Evolutionary conservation across 164 flowering plant species (phyloP), one percentile per base, ranked within the genome.

Genomic region (Litsea cubeba): DNA sequence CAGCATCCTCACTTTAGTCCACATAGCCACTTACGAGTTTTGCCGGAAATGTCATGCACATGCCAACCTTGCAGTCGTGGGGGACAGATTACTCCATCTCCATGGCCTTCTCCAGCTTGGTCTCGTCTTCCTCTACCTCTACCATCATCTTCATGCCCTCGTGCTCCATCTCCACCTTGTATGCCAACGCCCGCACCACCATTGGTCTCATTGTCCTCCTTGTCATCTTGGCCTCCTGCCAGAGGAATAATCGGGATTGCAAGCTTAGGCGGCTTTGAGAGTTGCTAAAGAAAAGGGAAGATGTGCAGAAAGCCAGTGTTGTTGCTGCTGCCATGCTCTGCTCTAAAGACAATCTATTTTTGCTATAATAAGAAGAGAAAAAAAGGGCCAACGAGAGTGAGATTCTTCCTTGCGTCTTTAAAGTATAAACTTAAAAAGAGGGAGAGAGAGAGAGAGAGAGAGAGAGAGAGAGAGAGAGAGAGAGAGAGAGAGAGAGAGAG

Each of bases 41-140:
- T 15, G 99, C 96, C 0, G 97, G 98, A 79, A 98, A 95, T 6
- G 98, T 95, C 97, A 95, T 95, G 87, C 99, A 93, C 32, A 91
- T 97, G 5, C 99, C 99, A 30, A 95, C 93, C 82, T 93, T 91
- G 84, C 99, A 95, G 80, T 95, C 99, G 76, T 95, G 89, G 0
- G 99, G 97, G 50, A 95, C 90, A 0, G 67, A 12, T 79, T 93
- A 2, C 57, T 95, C 99, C 51, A 57, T 60, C 35, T 93, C 99
- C 79, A 95, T 60, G 18, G 97, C 97, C 86, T 84, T 88, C n/a
- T 80, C 54, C 0, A 93, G 84, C 3, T 93, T 91, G 71, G 84
- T 88, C 89, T 95, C 99, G 70, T 91, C 96, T 10, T 84, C 83
- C 2, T 90, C 99, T 50, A 93, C 99, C 12, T 91, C 91, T 18